A percentile compares a stretch with the other conserved stretches of the same genome.
phyloP scores from a whole-genome alignment of 2,329 filamentous ascomycete genomes.

The Penicillium corylophilum region DNA sequence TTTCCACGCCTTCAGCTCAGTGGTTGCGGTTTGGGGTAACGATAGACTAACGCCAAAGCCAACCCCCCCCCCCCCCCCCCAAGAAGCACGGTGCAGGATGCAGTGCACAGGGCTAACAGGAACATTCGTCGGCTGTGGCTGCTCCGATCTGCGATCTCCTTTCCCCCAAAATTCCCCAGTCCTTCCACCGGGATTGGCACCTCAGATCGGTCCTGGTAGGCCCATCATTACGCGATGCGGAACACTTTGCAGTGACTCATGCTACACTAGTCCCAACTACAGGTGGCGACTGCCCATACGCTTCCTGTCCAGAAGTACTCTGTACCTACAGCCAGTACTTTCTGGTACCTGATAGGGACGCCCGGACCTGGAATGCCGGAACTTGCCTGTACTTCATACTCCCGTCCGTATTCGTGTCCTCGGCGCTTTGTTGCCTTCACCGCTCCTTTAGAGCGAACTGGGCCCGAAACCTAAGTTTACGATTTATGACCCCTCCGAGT shows the following conservation, averaged over 20 bases:
- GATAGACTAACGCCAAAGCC: background rate
- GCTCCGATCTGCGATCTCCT: slow-evolving; percentile 15
- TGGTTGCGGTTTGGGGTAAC: too few relatives aligned
- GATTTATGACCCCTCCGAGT: background rate
- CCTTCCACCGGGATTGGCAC: slow-evolving; percentile 7
- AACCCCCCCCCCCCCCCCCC: background rate
- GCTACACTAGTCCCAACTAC: background rate
- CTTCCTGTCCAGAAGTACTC: background rate
- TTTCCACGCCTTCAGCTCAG: background rate
- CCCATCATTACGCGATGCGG: slow-evolving; percentile 11
- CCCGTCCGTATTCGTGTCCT: background rate
- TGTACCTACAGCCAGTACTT: background rate
- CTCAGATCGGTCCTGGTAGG: slow-evolving; percentile 10
- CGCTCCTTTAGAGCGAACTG: slow-evolving; percentile 7
- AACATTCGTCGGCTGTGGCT: slow-evolving; percentile 18
- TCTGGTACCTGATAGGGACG: background rate
- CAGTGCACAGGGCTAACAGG: background rate
- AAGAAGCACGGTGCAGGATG: background rate
- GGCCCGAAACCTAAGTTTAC: background rate
- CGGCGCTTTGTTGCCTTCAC: slow-evolving; percentile 7
- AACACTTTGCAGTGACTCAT: slow-evolving; percentile 3
- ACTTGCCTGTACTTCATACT: background rate
- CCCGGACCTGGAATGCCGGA: background rate
- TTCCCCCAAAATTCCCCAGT: slow-evolving; percentile 12
- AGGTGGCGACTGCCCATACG: background rate